Percentiles rank a stretch among this genome's conserved stretches.
Conservation (phyloP, 371 early-diverging fungal species). For the Lichtheimia ramosa region DNA sequence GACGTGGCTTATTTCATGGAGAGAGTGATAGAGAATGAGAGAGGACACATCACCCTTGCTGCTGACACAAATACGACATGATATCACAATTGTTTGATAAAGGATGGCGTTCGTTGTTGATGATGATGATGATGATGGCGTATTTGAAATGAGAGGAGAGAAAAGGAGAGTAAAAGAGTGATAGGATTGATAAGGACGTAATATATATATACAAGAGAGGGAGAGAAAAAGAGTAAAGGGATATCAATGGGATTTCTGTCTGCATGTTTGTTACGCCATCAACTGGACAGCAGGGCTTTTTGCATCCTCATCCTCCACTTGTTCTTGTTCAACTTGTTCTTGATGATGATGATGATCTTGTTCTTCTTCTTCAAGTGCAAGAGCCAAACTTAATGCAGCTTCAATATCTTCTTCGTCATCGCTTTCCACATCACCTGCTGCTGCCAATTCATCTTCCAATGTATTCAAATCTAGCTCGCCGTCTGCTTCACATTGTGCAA, state of each 20-base stretch:
- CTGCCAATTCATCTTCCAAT: conserved; percentile 19
- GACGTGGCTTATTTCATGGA: no score
- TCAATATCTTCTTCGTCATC: conserved; percentile 29
- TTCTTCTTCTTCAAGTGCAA: conserved; percentile 4
- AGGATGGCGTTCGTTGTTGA: no score
- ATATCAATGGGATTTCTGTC: neutral
- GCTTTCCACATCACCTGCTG: neutral
- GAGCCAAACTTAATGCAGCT: conserved; percentile 11
- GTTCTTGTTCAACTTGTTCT: conserved; percentile 11
- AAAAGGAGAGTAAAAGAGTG: neutral
- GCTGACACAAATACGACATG: no score
- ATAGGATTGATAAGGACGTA: neutral
- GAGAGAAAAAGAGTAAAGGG: neutral
- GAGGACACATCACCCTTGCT: no score
- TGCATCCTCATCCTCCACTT: neutral
- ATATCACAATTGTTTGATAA: no score
- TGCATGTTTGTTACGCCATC: neutral
- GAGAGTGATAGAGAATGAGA: no score
- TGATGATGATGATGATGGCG: no score
- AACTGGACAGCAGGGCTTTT: conserved; percentile 6
- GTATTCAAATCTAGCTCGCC: conserved; percentile 27
- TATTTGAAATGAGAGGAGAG: neutral
- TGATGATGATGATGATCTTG: conserved; percentile 2
- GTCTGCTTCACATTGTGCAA: conserved; percentile 44
- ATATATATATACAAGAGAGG: neutral